Conservation (phyloP, 129 eudicot genomes). For the Rutidosis leptorrhynchoides region DNA sequence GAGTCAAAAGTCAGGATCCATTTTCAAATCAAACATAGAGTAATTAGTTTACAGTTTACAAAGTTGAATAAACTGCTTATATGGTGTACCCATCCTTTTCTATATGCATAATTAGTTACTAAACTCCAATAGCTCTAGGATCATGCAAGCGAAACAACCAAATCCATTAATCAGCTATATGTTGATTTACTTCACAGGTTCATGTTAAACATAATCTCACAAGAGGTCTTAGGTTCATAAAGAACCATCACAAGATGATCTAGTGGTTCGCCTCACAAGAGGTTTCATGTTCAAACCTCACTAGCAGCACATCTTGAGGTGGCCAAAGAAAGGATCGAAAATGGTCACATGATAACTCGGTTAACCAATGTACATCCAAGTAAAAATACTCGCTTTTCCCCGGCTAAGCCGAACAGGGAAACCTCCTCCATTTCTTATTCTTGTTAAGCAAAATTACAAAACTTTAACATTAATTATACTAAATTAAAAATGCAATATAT, state of each 20-base stretch:
- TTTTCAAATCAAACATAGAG: neutral
- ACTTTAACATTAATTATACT: neutral
- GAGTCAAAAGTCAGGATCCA: neutral
- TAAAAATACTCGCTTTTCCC: no score
- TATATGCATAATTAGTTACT: neutral
- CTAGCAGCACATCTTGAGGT: no score
- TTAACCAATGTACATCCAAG: no score
- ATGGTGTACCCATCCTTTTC: neutral
- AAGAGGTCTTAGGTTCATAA: no score
- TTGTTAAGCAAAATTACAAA: neutral
- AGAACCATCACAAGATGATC: no score
- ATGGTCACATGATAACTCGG: no score
- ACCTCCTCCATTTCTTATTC: no score
- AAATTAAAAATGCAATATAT: neutral
- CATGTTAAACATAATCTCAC: neutral
- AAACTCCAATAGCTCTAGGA: neutral
- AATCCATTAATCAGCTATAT: neutral
- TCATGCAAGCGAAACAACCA: constrained; percentile 17
- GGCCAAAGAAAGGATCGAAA: no score
- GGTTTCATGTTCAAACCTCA: no score
- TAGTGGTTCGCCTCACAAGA: no score
- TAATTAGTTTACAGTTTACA: neutral
- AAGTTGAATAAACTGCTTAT: constrained; percentile 1
- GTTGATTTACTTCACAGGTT: neutral
- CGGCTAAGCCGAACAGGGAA: no score